Conservation (phyloP, 2,329 filamentous ascomycete genomes). For the Dactylellina parvicollis region DNA sequence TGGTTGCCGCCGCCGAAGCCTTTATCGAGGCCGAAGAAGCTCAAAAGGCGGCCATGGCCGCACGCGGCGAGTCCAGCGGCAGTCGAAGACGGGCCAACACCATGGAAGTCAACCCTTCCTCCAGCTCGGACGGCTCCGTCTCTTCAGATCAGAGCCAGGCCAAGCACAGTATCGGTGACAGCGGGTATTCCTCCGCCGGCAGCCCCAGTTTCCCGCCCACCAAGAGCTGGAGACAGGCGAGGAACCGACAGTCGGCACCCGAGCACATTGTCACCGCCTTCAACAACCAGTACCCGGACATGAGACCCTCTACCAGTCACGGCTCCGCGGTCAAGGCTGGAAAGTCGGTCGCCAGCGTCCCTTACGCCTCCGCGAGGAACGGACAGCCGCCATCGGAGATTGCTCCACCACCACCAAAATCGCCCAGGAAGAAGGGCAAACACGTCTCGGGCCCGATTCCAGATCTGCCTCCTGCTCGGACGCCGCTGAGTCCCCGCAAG, state of each 20-base stretch:
- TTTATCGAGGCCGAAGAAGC: too few relatives aligned
- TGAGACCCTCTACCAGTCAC: slow-evolving; percentile 35
- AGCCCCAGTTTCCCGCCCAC: slow-evolving; percentile 15
- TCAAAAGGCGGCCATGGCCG: too few relatives aligned
- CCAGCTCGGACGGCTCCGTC: slow-evolving; percentile 34
- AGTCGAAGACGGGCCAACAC: background rate
- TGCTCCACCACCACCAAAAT: background rate
- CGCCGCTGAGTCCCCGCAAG: background rate
- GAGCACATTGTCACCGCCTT: slow-evolving; percentile 32
- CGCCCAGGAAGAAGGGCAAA: slow-evolving; percentile 11
- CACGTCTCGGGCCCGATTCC: background rate
- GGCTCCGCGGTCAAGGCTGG: slow-evolving; percentile 17
- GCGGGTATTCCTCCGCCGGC: slow-evolving; percentile 44
- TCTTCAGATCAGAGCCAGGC: slow-evolving; percentile 34
- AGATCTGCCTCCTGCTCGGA: background rate
- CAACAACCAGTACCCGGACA: slow-evolving; percentile 28
- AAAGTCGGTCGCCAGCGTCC: slow-evolving; percentile 15
- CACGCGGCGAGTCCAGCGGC: too few relatives aligned
- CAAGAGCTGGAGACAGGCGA: slow-evolving; percentile 17
- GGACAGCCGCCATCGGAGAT: slow-evolving; percentile 22
- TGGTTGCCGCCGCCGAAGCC: background rate
- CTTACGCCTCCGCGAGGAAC: slow-evolving; percentile 23
- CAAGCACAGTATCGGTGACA: slow-evolving; percentile 37
- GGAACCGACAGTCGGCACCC: slow-evolving; percentile 41
- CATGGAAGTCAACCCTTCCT: slow-evolving; percentile 24